phyloP scores from a whole-genome alignment of 108 stramenopile genomes.

The Cafeteria roenbergensis region DNA sequence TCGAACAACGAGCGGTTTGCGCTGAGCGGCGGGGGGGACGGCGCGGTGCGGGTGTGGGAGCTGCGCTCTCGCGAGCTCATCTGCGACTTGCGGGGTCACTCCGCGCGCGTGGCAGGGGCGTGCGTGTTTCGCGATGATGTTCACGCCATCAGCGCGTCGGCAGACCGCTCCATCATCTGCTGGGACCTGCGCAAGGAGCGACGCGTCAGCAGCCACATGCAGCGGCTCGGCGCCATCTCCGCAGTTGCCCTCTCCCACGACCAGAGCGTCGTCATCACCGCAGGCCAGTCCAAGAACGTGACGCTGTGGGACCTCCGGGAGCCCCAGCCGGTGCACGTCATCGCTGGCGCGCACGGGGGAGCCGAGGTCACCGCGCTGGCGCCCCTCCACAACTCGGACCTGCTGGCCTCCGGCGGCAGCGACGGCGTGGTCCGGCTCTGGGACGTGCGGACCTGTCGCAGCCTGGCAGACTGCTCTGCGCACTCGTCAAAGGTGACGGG shows the following conservation, averaged over 20 bases:
- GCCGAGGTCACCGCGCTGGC: slow-evolving; percentile 26
- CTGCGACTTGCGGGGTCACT: slow-evolving; percentile 47
- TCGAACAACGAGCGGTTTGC: slow-evolving; percentile 43
- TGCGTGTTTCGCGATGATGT: slow-evolving; percentile 38
- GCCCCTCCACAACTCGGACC: slow-evolving; percentile 2
- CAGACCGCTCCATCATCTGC: slow-evolving; percentile 37
- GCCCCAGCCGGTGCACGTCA: slow-evolving; percentile 26
- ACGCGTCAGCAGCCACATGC: slow-evolving; percentile 37
- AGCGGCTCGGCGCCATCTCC: slow-evolving; percentile 52
- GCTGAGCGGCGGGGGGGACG: slow-evolving; percentile 38
- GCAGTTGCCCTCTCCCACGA: slow-evolving; percentile 32
- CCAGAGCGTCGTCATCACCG: slow-evolving; percentile 35
- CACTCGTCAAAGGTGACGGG: slow-evolving; percentile 19
- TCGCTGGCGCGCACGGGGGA: slow-evolving; percentile 18
- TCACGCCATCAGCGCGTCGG: slow-evolving; percentile 29
- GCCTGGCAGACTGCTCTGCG: too few species aligned
- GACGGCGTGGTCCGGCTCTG: slow-evolving; percentile 18
- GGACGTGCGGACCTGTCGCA: background rate
- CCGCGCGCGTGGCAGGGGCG: slow-evolving; percentile 24
- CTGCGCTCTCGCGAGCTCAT: slow-evolving; percentile 44
- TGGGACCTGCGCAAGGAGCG: slow-evolving; percentile 49
- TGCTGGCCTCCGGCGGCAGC: slow-evolving; percentile 25
- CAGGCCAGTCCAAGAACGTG: slow-evolving; percentile 46
- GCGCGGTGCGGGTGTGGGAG: slow-evolving; percentile 54
- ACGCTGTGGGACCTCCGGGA: slow-evolving; percentile 45